These are phyloP conservation scores for Leucogyrophana mollusca DNA, from an alignment of 768 basidiomycete genomes.

Conservation along the genomic window DNA sequence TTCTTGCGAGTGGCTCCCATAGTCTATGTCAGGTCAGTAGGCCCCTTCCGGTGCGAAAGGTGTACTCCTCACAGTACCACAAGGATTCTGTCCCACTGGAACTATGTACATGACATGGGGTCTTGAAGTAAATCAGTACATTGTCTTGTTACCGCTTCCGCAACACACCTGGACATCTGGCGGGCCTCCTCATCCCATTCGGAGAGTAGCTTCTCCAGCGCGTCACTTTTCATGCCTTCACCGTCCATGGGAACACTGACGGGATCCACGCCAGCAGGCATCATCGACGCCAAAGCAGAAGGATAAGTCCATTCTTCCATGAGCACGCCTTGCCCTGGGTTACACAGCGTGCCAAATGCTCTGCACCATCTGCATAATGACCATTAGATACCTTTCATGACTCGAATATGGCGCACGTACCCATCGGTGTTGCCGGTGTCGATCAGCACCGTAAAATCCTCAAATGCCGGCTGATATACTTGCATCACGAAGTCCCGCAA, in stretches of 20 bases:
- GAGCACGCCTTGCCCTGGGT: conserved; percentile 60
- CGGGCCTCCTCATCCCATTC: conserved; percentile 64
- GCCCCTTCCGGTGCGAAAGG: not conserved
- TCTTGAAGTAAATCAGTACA: conserved; percentile 30
- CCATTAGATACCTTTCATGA: conserved; percentile 1
- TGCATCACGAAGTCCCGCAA: conserved; percentile 18
- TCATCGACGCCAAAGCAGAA: conserved; percentile 37
- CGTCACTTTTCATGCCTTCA: conserved; percentile 63
- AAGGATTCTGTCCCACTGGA: conserved; percentile 85
- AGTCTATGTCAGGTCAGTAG: conserved; percentile 38
- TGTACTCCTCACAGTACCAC: conserved; percentile 55
- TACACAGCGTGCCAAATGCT: conserved; percentile 56
- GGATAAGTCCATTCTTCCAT: conserved; percentile 79
- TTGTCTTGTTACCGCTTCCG: not conserved
- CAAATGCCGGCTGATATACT: conserved; percentile 59
- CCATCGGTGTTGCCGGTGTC: conserved; percentile 75
- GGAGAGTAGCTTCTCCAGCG: conserved; percentile 55
- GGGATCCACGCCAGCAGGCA: conserved; percentile 41
- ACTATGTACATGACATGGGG: conserved; percentile 75
- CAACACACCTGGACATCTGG: conserved; percentile 51
- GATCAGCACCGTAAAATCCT: conserved; percentile 54
- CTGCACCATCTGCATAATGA: conserved; percentile 49
- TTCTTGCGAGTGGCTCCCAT: conserved; percentile 66
- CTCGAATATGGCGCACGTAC: conserved; percentile 16
- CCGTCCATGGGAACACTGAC: conserved; percentile 68